Evolutionary conservation across 352 stramenopile species (phyloP).

Genomic region (Hyaloperonospora brassicae): DNA sequence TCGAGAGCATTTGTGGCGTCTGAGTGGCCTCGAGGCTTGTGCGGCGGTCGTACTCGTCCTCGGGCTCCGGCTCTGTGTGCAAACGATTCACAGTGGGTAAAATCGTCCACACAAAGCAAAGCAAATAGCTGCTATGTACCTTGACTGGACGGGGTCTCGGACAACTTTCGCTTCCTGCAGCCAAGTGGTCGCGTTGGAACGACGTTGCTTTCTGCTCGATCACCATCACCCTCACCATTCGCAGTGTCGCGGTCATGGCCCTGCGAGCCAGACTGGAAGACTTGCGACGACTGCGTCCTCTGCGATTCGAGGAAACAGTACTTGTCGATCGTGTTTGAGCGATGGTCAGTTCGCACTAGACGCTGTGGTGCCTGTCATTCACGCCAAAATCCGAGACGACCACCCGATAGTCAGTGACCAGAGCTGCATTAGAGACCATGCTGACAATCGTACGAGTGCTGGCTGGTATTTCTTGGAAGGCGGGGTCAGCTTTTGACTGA

Average conservation of each 20-base stretch:
- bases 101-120: background rate
- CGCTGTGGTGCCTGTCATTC: constrained; percentile 56
- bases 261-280: constrained; percentile 26
- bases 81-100: constrained; percentile 3
- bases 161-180: constrained; percentile 28
- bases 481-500: constrained; percentile 47
- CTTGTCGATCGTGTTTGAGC: constrained; percentile 82
- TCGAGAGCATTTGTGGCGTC: constrained; percentile 59
- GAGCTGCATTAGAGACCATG: background rate
- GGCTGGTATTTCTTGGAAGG: constrained; percentile 69
- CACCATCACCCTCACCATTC: constrained; percentile 8
- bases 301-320: constrained; percentile 79
- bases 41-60: constrained; percentile 24
- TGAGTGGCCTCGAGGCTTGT: constrained; percentile 44
- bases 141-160: constrained; percentile 20
- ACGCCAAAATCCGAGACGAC: background rate
- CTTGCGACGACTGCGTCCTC: constrained; percentile 37
- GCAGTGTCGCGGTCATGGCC: constrained; percentile 11
- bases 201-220: constrained; percentile 3
- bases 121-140: constrained; percentile 6
- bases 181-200: constrained; percentile 3
- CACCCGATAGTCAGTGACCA: background rate
- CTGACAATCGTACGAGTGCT: constrained; percentile 33
- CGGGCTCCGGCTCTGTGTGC: constrained; percentile 21
- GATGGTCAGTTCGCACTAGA: constrained; percentile 76